Evolutionary conservation across 805 yeast genomes (phyloP).

Genomic region (Hagleromyces aurorensis): DNA sequence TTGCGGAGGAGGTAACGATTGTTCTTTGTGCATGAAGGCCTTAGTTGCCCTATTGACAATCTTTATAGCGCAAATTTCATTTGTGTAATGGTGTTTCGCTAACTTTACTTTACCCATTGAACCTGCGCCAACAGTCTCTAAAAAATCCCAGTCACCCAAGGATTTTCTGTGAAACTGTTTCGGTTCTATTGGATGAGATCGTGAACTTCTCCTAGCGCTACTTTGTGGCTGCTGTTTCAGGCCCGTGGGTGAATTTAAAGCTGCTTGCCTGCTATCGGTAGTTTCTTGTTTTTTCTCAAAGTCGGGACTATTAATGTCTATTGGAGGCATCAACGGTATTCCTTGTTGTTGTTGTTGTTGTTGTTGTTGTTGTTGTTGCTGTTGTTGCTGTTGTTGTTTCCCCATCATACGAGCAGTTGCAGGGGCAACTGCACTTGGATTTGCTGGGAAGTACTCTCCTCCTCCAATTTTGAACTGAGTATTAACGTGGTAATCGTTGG

Average conservation of each 20-base stretch:
- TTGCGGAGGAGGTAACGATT: slow-evolving; percentile 57
- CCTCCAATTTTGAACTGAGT: slow-evolving; percentile 27
- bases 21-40: slow-evolving; percentile 63
- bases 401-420: slow-evolving; percentile 32
- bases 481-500: slow-evolving; percentile 25
- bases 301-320: slow-evolving; percentile 13
- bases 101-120: slow-evolving; percentile 98
- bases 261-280: slow-evolving; percentile 9
- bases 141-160: slow-evolving; percentile 94
- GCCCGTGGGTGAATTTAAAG: slow-evolving; percentile 5
- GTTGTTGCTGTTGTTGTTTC: slow-evolving; percentile 7
- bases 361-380: slow-evolving; percentile 5
- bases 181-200: slow-evolving; percentile 9
- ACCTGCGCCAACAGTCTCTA: slow-evolving; percentile 95
- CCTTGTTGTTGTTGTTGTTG: slow-evolving; percentile 6
- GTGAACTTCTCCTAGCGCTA: slow-evolving; percentile 11
- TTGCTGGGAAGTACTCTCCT: slow-evolving; percentile 4
- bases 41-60: slow-evolving; percentile 87
- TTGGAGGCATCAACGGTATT: slow-evolving; percentile 20
- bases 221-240: slow-evolving; percentile 11
- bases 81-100: slow-evolving; percentile 76
- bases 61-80: slow-evolving; percentile 83
- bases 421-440: slow-evolving; percentile 22
- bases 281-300: slow-evolving; percentile 3
- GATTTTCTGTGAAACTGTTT: slow-evolving; percentile 69